phyloP scores from a whole-genome alignment of 305 asterid genomes.

The Andrographis paniculata region DNA sequence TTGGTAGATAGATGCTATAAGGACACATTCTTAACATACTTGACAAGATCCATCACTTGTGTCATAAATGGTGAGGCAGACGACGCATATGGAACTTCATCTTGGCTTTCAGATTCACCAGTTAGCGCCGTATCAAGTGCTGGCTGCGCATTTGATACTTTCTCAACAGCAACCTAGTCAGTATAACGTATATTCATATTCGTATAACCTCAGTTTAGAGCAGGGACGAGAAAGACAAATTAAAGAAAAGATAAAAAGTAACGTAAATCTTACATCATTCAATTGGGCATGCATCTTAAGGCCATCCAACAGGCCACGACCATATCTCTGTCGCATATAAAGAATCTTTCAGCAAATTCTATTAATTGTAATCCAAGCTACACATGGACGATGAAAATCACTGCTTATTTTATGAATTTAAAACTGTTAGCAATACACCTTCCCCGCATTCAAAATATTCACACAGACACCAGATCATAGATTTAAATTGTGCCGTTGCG shows the following conservation, averaged over 20 bases:
- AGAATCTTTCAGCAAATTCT: constrained; percentile 12
- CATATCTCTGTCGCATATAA: constrained; percentile 18
- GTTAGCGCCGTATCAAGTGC: neutral
- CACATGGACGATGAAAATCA: neutral
- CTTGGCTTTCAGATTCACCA: constrained; percentile 18
- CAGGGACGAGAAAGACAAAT: neutral
- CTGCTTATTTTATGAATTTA: neutral
- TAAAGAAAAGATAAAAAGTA: neutral
- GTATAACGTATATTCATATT: too few relatives aligned
- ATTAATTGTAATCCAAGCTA: constrained; percentile 6
- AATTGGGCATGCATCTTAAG: constrained; percentile 29
- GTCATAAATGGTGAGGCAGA: constrained; percentile 31
- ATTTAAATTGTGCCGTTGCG: too few relatives aligned
- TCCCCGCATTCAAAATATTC: too few relatives aligned
- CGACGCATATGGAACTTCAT: constrained; percentile 29
- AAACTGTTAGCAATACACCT: too few relatives aligned
- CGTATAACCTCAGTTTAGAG: constrained; percentile 7
- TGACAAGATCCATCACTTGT: constrained; percentile 35
- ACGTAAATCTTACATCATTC: constrained; percentile 24
- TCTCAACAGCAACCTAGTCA: constrained; percentile 27
- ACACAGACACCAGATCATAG: too few relatives aligned
- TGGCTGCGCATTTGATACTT: constrained; percentile 21
- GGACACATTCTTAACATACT: constrained; percentile 19
- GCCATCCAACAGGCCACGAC: constrained; percentile 23
- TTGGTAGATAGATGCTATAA: neutral